phyloP scores from a whole-genome alignment of 768 basidiomycete species.

The Phlegmacium glaucopus region DNA sequence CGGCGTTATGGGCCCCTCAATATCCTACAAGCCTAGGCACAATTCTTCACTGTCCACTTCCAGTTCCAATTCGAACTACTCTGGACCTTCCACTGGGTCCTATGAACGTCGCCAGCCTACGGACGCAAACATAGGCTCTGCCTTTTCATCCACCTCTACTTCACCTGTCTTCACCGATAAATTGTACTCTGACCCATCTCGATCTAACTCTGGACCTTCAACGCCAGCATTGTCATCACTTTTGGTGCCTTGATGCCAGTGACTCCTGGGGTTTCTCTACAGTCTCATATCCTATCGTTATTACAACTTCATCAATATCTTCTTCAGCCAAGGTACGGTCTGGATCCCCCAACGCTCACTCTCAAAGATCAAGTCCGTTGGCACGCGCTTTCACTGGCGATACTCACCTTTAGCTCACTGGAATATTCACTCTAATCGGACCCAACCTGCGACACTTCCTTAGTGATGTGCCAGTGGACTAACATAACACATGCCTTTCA shows the following conservation, averaged over 20 bases:
- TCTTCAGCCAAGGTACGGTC: background rate
- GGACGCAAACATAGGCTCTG: conserved; percentile 5
- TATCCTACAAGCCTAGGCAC: background rate
- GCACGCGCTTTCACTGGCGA: conserved; percentile 14
- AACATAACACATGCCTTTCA: no score
- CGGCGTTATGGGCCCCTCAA: conserved; percentile 45
- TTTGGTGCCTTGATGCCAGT: conserved; percentile 11
- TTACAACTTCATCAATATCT: background rate
- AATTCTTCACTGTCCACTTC: background rate
- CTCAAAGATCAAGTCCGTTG: conserved; percentile 22
- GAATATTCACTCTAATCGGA: background rate
- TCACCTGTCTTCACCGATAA: background rate
- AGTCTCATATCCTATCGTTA: background rate
- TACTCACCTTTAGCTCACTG: conserved; percentile 12
- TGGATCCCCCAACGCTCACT: conserved; percentile 6
- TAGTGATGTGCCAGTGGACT: no score
- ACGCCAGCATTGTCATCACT: conserved; percentile 3
- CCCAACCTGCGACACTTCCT: no score
- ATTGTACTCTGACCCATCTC: conserved; percentile 7
- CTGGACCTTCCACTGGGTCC: background rate
- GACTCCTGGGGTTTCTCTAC: conserved; percentile 6
- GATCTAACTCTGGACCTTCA: conserved; percentile 1
- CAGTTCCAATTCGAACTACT: background rate
- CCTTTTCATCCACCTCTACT: conserved; percentile 3
- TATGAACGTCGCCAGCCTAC: conserved; percentile 5